Percentiles rank a stretch among this genome's conserved stretches.
phyloP scores from a whole-genome alignment of 257 asterid species.

The Nemophila menziesii region DNA sequence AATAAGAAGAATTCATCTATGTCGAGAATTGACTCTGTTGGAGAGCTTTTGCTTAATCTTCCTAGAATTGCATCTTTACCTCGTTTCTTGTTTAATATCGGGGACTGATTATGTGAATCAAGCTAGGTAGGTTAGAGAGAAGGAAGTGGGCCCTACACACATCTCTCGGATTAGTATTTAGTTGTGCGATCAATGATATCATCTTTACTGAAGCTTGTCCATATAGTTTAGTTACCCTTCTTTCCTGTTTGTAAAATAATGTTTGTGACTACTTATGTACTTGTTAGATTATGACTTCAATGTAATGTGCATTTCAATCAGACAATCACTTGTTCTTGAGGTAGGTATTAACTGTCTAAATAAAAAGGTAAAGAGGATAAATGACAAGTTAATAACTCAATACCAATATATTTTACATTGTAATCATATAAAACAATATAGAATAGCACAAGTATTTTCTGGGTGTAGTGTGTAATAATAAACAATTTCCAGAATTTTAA shows the following conservation, averaged over 20 bases:
- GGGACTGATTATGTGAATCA: constrained; percentile 51
- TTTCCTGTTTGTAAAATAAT: too few relatives aligned
- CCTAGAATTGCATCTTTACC: constrained; percentile 95
- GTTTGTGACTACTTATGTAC: too few relatives aligned
- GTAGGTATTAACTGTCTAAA: too few relatives aligned
- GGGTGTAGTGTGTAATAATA: background rate
- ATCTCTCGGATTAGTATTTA: too few relatives aligned
- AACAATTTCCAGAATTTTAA: background rate
- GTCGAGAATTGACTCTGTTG: constrained; percentile 81
- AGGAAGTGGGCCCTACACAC: too few relatives aligned
- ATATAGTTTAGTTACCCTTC: too few relatives aligned
- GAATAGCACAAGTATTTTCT: background rate
- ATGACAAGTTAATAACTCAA: background rate
- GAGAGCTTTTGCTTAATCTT: constrained; percentile 64
- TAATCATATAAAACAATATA: too few relatives aligned
- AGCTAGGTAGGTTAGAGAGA: constrained; percentile 57
- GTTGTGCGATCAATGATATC: too few relatives aligned
- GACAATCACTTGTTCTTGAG: background rate
- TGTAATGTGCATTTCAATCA: too few relatives aligned
- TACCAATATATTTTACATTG: background rate
- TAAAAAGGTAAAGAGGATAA: too few relatives aligned
- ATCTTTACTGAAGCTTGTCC: background rate
- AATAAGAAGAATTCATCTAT: constrained; percentile 34
- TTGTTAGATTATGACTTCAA: too few relatives aligned
- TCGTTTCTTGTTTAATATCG: constrained; percentile 65